Base-by-base conservation (phyloP, 768 basidiomycete species). In the Leccinum variicolor region DNA sequence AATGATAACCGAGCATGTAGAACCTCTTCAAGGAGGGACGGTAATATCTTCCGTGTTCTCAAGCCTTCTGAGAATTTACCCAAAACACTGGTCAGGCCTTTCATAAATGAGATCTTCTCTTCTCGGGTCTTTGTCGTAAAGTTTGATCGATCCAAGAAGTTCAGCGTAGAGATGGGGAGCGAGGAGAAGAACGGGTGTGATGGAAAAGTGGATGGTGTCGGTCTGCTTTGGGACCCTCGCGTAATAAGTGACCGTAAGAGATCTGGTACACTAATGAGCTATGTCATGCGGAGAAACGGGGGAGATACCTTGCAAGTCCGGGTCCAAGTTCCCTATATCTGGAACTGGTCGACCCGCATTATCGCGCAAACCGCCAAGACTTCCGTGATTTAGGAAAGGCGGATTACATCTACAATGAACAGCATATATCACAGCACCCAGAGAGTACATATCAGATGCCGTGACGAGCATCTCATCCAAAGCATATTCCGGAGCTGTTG, bases 61-160 rank as follows among this genome's bases (percentile, higher is more conserved):
- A 98, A 77, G 15, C 94, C 89, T 64, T 94, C 92, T 9, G 90
- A 89, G 73, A 99, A 98, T 48, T 81, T 84, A 55, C 85, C 85
- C 36, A 98, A 74, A 7, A 98, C 94, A 51, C 80, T 68, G 1
- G 87, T 80, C 19, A 98, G 75, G 1, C 96, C 95, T 70, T 92
- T 92, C 85, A 98, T 90, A 71, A 98, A 98, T 0, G 91, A 90
- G 26, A 97, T 88, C 70, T 98, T 98, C 69, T 98, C 97, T 75
- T 98, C 96, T 55, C 89, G 77, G 2, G 94, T 87, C 73, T 98
- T 97, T 0, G 92, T 85, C 1, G 94, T 92, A 69, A 98, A 99
- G 57, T 89, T 96, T 4, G 95, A 92, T 14, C 96, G 86, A 66
- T 98, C 96, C 54, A 99, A 77, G 75, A 98, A 99, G 67, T 94